A percentile compares a stretch with the other conserved stretches of the same genome.
Evolutionary conservation across 176 grass and related monocot genomes (phyloP).

Genomic region (Thinopyrum elongatum): DNA sequence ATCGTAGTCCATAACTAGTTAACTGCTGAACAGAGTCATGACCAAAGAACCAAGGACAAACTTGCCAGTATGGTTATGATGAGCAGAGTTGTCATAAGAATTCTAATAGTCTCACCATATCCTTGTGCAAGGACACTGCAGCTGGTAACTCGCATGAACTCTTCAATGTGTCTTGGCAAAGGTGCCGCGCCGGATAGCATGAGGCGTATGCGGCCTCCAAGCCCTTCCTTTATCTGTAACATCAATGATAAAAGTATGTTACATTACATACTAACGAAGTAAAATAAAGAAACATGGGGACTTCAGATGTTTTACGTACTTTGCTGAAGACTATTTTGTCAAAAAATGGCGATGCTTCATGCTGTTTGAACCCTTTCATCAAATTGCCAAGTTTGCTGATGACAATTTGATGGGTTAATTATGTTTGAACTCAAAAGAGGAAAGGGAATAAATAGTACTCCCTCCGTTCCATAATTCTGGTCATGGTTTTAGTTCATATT

Average conservation of each 20-base stretch:
- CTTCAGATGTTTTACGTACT: constrained; percentile 28
- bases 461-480: too few relatives aligned
- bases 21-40: too few relatives aligned
- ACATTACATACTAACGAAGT: background rate
- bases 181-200: constrained; percentile 90
- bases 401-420: background rate
- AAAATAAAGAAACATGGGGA: background rate
- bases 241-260: background rate
- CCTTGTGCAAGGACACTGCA: constrained; percentile 82
- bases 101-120: constrained; percentile 60
- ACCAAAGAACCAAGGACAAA: background rate
- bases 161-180: constrained; percentile 78
- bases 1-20: background rate
- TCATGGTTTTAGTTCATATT: too few relatives aligned
- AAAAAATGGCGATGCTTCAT: constrained; percentile 93
- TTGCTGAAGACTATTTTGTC: constrained; percentile 89
- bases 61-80: constrained; percentile 5
- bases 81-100: background rate
- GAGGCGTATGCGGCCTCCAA: constrained; percentile 71
- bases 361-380: constrained; percentile 72
- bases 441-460: too few relatives aligned
- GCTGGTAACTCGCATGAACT: constrained; percentile 81
- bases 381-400: constrained; percentile 77
- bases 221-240: constrained; percentile 73
- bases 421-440: background rate